phyloP scores from a whole-genome alignment of 495 filamentous ascomycete species.

The Neurospora pannonica region DNA sequence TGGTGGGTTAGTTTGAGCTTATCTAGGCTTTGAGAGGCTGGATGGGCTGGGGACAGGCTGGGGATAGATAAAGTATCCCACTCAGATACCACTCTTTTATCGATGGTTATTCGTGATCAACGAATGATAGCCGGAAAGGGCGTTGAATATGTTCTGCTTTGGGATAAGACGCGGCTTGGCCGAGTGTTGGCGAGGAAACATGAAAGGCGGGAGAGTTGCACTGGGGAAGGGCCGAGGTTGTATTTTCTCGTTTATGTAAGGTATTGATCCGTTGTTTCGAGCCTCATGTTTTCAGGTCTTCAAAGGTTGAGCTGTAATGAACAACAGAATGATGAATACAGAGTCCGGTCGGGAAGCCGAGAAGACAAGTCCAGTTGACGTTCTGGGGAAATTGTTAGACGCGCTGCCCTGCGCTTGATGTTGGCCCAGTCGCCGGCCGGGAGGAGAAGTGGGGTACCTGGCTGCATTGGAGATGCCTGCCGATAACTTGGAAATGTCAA shows the following conservation, averaged over 20 bases:
- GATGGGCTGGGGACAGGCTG: neutral
- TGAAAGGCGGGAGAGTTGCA: neutral
- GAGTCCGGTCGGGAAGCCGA: neutral
- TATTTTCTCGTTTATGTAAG: neutral
- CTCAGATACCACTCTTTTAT: neutral
- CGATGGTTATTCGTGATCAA: neutral
- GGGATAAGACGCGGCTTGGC: neutral
- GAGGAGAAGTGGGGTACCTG: neutral
- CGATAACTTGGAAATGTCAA: neutral
- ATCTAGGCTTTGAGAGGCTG: neutral
- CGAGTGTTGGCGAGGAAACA: neutral
- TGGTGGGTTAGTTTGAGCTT: neutral
- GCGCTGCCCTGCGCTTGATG: neutral
- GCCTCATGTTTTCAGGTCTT: neutral
- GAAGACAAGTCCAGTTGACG: neutral
- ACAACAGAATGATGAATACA: neutral
- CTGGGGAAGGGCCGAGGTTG: neutral
- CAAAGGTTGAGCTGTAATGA: neutral
- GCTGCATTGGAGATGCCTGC: neutral
- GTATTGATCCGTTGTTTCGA: neutral
- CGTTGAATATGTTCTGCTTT: neutral
- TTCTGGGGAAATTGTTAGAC: neutral
- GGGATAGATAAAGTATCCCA: neutral
- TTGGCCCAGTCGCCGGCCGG: neutral
- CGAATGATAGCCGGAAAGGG: neutral